phyloP scores from a whole-genome alignment of 2,329 filamentous ascomycete species.

The Fusarium duplospermum region DNA sequence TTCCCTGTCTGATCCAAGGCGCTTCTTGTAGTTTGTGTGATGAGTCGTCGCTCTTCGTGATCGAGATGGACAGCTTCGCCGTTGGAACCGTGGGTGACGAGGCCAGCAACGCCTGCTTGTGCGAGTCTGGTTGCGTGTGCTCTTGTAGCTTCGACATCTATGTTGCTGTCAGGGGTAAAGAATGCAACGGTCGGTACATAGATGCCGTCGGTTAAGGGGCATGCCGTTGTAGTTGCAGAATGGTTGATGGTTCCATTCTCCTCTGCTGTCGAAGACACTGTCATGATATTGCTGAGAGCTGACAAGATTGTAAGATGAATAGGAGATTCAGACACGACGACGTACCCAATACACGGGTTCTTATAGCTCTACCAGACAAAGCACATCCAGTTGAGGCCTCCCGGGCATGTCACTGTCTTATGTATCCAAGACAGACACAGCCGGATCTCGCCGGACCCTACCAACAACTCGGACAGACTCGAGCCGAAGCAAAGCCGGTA shows the following conservation, averaged over 20 bases:
- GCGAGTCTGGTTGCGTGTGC: constrained; percentile 69
- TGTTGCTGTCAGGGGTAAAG: constrained; percentile 65
- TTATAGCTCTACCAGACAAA: background rate
- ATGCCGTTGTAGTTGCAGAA: background rate
- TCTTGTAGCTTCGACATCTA: constrained; percentile 64
- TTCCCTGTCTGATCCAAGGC: constrained; percentile 69
- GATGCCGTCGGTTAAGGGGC: constrained; percentile 54
- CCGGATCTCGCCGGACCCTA: background rate
- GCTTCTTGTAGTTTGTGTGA: constrained; percentile 71
- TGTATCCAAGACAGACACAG: background rate
- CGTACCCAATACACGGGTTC: background rate
- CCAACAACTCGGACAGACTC: background rate
- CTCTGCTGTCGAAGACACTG: constrained; percentile 10
- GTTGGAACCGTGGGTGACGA: constrained; percentile 78
- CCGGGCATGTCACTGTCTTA: background rate
- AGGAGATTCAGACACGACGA: background rate
- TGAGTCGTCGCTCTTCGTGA: constrained; percentile 70
- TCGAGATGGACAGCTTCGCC: constrained; percentile 79
- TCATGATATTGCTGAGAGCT: constrained; percentile 1
- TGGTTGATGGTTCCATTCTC: background rate
- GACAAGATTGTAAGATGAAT: background rate
- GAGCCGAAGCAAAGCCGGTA: background rate
- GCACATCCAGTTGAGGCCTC: background rate
- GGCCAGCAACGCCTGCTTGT: constrained; percentile 71
- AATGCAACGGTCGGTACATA: constrained; percentile 75